phyloP scores from a whole-genome alignment of 139 green algal genomes.

The Asterochloris sp. region DNA sequence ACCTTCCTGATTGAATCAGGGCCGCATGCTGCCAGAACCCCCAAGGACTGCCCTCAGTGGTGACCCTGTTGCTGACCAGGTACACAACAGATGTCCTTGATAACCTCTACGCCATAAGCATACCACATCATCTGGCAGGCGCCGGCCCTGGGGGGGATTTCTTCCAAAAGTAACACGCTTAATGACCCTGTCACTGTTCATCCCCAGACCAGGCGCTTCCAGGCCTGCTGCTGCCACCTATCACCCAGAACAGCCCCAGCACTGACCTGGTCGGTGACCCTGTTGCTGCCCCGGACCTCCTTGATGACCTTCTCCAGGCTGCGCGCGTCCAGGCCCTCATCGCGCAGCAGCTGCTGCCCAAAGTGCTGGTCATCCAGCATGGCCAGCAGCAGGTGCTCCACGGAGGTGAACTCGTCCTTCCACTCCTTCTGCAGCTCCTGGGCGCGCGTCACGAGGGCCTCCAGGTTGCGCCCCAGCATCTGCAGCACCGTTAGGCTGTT shows the following conservation, averaged over 20 bases:
- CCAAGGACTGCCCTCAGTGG: no score
- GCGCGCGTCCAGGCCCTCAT: constrained; percentile 56
- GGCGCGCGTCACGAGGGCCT: constrained; percentile 78
- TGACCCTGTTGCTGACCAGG: no score
- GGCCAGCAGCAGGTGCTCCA: constrained; percentile 94
- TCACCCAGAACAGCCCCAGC: not conserved
- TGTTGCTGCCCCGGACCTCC: constrained; percentile 67
- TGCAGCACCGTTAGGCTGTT: constrained; percentile 22
- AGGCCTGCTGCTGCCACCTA: not conserved
- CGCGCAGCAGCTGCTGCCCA: constrained; percentile 59
- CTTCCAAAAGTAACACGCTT: no score
- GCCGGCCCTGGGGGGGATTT: not conserved
- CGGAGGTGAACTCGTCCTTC: constrained; percentile 81
- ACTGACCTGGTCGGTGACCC: constrained; percentile 46
- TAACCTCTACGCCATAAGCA: no score
- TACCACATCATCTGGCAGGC: no score
- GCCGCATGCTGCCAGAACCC: no score
- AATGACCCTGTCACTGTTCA: no score
- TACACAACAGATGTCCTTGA: no score
- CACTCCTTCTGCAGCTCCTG: constrained; percentile 68
- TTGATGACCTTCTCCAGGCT: constrained; percentile 73
- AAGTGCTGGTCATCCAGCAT: constrained; percentile 80
- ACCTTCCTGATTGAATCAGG: no score
- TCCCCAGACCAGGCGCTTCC: not conserved
- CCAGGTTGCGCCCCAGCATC: constrained; percentile 91